Conservation (phyloP, 331 rosid species). For the Rosa hybrid region DNA sequence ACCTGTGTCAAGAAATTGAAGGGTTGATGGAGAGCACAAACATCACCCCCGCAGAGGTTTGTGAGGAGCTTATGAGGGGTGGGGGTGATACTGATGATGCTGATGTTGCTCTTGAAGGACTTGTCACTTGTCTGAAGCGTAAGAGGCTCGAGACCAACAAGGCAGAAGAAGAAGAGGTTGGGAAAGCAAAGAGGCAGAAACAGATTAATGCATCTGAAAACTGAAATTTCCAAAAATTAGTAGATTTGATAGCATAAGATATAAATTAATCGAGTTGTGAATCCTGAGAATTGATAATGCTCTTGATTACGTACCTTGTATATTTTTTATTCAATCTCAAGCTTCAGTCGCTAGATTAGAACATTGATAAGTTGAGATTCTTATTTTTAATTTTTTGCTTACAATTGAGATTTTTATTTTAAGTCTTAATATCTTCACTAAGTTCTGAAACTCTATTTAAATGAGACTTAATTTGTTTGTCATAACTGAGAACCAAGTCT, state of each 20-base stretch:
- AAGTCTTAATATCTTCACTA: too few species aligned
- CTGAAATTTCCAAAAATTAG: neutral
- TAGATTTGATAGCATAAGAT: neutral
- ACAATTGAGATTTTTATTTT: too few species aligned
- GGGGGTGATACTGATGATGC: conserved; percentile 42
- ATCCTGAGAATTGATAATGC: too few species aligned
- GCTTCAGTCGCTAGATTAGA: too few species aligned
- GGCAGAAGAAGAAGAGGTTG: neutral
- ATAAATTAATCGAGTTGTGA: neutral
- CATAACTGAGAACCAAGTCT: too few species aligned
- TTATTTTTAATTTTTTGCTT: too few species aligned
- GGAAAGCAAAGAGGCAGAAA: neutral
- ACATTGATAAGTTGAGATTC: too few species aligned
- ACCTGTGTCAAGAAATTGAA: conserved; percentile 26
- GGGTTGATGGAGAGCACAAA: conserved; percentile 17
- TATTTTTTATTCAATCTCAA: too few species aligned
- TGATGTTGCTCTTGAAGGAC: conserved; percentile 34
- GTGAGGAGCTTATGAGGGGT: conserved; percentile 42
- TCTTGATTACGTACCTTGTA: too few species aligned
- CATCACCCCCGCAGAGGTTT: conserved; percentile 50
- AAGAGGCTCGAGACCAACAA: conserved; percentile 8
- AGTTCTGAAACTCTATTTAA: too few species aligned
- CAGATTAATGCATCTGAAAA: neutral
- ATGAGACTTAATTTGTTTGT: too few species aligned
- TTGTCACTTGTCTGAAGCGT: conserved; percentile 32